These are phyloP conservation scores for Sporothrix pseudoabietina DNA, from an alignment of 2,329 filamentous ascomycete species.

Conservation along the genomic window DNA sequence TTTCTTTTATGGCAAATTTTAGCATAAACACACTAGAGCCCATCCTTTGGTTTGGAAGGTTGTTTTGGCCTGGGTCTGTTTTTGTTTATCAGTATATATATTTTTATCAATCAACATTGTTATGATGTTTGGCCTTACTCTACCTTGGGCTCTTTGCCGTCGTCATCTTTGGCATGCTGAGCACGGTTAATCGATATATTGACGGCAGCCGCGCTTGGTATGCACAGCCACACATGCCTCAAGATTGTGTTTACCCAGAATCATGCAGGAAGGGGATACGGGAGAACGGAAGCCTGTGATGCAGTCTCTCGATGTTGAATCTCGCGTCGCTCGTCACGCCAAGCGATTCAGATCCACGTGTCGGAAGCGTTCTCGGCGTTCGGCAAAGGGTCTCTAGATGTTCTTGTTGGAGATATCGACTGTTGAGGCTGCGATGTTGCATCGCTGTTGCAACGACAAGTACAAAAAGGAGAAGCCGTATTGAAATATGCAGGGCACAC, in stretches of 20 bases:
- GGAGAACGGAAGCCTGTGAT: background rate
- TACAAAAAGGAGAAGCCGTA: background rate
- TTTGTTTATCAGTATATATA: background rate
- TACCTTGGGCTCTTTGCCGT: background rate
- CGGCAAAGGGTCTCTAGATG: background rate
- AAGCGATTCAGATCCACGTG: background rate
- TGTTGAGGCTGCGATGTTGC: background rate
- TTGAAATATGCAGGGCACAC: background rate
- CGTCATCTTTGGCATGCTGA: background rate
- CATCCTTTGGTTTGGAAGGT: background rate
- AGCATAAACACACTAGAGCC: background rate
- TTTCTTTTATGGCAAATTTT: background rate
- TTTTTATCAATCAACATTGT: background rate
- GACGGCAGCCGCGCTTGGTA: background rate
- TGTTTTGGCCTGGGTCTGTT: background rate
- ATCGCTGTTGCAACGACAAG: background rate
- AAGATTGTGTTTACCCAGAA: background rate
- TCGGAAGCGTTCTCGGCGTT: background rate
- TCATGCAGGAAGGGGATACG: background rate
- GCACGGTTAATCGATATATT: background rate
- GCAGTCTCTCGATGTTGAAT: background rate
- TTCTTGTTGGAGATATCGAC: background rate
- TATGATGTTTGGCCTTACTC: background rate
- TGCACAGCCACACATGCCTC: conserved; percentile 9
- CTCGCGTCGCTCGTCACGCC: background rate